Evolutionary conservation across 352 stramenopile species (phyloP).

Genomic region (Globisporangium spiculum): DNA sequence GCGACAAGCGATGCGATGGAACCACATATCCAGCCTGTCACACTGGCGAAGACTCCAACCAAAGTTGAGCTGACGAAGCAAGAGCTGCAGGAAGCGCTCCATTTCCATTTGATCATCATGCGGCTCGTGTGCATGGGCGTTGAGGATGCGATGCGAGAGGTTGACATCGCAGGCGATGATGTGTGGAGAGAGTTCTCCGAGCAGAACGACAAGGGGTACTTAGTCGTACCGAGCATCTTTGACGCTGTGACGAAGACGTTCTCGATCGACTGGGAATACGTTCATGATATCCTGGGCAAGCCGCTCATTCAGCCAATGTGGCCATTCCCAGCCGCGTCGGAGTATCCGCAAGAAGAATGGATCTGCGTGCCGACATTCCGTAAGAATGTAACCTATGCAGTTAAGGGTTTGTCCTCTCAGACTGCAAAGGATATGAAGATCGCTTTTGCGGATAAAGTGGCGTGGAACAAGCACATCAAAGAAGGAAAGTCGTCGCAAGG

Average conservation of each 20-base stretch:
- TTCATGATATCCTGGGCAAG: slow-evolving; percentile 56
- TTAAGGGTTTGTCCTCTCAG: slow-evolving; percentile 39
- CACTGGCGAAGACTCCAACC: slow-evolving; percentile 45
- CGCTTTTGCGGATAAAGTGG: slow-evolving; percentile 42
- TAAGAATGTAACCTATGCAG: slow-evolving; percentile 70
- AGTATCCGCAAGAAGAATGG: slow-evolving; percentile 44
- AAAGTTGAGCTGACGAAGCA: slow-evolving; percentile 46
- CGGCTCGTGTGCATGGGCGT: slow-evolving; percentile 77
- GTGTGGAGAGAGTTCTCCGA: slow-evolving; percentile 83
- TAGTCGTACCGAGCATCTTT: slow-evolving; percentile 60
- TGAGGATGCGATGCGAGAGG: slow-evolving; percentile 62
- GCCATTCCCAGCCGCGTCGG: slow-evolving; percentile 37
- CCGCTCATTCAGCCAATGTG: slow-evolving; percentile 69
- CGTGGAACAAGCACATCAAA: slow-evolving; percentile 56
- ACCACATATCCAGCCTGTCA: slow-evolving; percentile 53
- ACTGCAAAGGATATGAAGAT: slow-evolving; percentile 45
- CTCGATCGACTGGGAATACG: slow-evolving; percentile 64
- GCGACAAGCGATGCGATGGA: slow-evolving; percentile 75
- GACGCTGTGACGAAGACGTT: not conserved
- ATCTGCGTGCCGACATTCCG: slow-evolving; percentile 70
- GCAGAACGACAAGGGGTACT: slow-evolving; percentile 87
- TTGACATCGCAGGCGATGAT: slow-evolving; percentile 53
- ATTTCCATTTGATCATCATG: slow-evolving; percentile 82
- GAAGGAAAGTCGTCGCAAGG: slow-evolving; percentile 60
- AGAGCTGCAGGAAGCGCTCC: slow-evolving; percentile 55